Evolutionary conservation across 768 basidiomycete species (phyloP).

Genomic region (Lactarius evosmus): DNA sequence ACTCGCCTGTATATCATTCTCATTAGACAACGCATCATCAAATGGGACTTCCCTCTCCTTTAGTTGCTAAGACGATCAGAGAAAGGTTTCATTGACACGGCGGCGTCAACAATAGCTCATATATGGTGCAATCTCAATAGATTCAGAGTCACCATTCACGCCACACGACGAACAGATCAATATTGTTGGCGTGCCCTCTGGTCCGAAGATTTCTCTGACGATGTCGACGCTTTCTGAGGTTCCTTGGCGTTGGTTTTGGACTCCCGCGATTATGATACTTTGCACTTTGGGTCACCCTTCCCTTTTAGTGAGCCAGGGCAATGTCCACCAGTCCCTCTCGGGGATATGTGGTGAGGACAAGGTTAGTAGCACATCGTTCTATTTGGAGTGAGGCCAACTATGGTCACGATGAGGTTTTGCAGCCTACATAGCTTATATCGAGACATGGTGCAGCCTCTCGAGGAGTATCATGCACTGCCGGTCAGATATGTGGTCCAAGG

Average conservation of each 20-base stretch:
- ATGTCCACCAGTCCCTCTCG: neutral
- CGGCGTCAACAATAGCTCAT: neutral
- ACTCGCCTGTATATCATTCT: neutral
- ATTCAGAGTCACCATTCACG: neutral
- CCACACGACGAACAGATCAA: neutral
- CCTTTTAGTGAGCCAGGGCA: neutral
- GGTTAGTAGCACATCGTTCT: neutral
- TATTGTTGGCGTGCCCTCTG: neutral
- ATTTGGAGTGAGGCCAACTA: too few relatives aligned
- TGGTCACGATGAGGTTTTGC: too few relatives aligned
- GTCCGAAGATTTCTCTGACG: neutral
- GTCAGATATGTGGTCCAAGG: neutral
- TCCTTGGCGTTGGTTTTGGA: neutral
- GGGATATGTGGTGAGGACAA: neutral
- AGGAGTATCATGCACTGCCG: neutral
- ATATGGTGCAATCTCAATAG: neutral
- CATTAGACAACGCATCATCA: neutral
- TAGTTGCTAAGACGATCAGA: slow-evolving; percentile 18
- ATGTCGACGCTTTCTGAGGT: neutral
- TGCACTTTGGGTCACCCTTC: neutral
- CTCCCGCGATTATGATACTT: neutral
- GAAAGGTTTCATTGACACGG: neutral
- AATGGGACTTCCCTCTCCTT: neutral
- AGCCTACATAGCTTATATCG: too few relatives aligned
- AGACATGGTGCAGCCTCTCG: neutral